Base-by-base conservation (phyloP, 2,329 filamentous ascomycete genomes). In the Verticillium longisporum region DNA sequence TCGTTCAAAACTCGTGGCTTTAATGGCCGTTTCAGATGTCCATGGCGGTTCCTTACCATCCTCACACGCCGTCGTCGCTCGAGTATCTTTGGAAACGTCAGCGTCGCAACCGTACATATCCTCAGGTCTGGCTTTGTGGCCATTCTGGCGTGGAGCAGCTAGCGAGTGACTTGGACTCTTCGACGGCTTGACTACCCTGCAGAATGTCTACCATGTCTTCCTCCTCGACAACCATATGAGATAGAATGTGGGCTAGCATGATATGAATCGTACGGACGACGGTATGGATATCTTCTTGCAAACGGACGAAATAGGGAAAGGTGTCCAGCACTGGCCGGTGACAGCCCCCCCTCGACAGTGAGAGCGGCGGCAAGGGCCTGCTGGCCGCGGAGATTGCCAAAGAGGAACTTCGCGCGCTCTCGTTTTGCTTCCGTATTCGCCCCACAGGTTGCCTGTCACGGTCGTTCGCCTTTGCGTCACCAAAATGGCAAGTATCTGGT, bases 401-500 rank as follows among this genome's bases (percentile, higher is more conserved):
- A 41, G 13, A 41, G 14, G 15, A 41, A 41, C 13, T n/a, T 15
- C 3, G 15, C 11, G 5, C 6, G 6, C n/a, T 1, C 6, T 50
- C 4, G n/a, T 9, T 21, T 21, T 6, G 1, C n/a, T 6, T 21
- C 41, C 3, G n/a, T 50, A 3, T 9, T 21, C 6, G 7, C 11
- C 41, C 1, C n/a, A 4, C 3, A 53, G 18, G 18, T 18, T 53
- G 18, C 18, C 38, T 15, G 13, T 53, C 7, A 53, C 9, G 18
- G 18, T 53, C 45, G 68, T 71, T 60, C 73, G 74, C 56, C 72
- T 64, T 61, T 83, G 78, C 3, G 78, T 69, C 4, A 79, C 78
- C 11, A 77, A 72, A 56, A 79, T 64, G 50, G 79, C 80, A 10
- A 83, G 72, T 4, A 80, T 56, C 64, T 80, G 73, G 61, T 82